Evolutionary conservation across 2,329 filamentous ascomycete genomes (phyloP).

Genomic region (Botrytis paeoniae): DNA sequence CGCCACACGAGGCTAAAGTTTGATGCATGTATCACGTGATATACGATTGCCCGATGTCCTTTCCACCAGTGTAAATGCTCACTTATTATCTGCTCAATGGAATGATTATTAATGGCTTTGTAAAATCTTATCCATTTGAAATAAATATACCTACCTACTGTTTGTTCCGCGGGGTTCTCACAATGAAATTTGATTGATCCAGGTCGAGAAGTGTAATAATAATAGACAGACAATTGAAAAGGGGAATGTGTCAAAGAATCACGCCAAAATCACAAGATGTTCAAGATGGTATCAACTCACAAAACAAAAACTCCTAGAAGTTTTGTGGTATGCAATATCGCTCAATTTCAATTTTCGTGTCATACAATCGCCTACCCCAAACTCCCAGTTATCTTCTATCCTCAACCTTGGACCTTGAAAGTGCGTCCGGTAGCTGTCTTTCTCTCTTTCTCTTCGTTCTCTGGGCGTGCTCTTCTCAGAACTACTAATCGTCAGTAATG

Average conservation of each 20-base stretch:
- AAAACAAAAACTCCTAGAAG: background rate
- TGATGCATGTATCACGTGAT: background rate
- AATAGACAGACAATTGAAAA: slow-evolving; percentile 3
- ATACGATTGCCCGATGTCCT: background rate
- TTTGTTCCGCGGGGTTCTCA: background rate
- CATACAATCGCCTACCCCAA: slow-evolving; percentile 10
- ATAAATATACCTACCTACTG: background rate
- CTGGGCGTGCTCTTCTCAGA: slow-evolving; percentile 89
- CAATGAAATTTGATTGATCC: background rate
- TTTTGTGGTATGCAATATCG: slow-evolving; percentile 6
- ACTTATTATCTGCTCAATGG: background rate
- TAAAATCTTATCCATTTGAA: background rate
- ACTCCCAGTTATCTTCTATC: slow-evolving; percentile 24
- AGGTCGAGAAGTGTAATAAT: background rate
- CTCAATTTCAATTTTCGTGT: slow-evolving; percentile 17
- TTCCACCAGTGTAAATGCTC: background rate
- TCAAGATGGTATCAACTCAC: slow-evolving; percentile 9
- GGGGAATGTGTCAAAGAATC: background rate
- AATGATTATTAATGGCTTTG: background rate
- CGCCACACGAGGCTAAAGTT: slow-evolving; percentile 6
- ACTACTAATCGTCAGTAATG: slow-evolving; percentile 55
- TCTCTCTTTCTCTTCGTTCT: slow-evolving; percentile 94
- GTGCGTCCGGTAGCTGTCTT: slow-evolving; percentile 97
- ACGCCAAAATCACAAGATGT: background rate
- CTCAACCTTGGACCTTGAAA: slow-evolving; percentile 54